These are phyloP conservation scores for Porphyrellus cyaneotinctus DNA, from an alignment of 768 basidiomycete genomes.

Conservation along the genomic window DNA sequence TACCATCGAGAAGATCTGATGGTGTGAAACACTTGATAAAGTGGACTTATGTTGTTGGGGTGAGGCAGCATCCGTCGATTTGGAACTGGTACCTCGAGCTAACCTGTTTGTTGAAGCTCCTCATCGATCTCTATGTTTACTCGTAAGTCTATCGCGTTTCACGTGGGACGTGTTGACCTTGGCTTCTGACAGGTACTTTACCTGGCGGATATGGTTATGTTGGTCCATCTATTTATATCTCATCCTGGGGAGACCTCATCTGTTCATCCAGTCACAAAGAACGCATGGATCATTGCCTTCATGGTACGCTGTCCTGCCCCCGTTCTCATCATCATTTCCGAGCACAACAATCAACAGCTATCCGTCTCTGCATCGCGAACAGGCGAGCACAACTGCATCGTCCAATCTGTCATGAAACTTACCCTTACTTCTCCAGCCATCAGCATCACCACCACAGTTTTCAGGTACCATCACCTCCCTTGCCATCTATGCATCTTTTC, in stretches of 20 bases:
- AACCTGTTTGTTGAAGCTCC: constrained; percentile 10
- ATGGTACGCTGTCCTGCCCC: constrained; percentile 13
- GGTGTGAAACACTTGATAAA: background rate
- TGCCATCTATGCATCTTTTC: background rate
- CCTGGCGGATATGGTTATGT: constrained; percentile 30
- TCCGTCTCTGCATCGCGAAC: constrained; percentile 20
- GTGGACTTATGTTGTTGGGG: constrained; percentile 23
- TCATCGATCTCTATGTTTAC: constrained; percentile 28
- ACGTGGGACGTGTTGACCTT: background rate
- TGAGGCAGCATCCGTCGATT: constrained; percentile 4
- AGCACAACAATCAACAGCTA: constrained; percentile 4
- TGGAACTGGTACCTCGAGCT: background rate
- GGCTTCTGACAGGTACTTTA: constrained; percentile 21
- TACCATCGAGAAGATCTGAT: background rate
- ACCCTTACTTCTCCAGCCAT: constrained; percentile 3
- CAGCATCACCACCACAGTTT: constrained; percentile 12
- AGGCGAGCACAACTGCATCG: constrained; percentile 1
- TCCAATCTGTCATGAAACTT: background rate
- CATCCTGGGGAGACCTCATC: constrained; percentile 2
- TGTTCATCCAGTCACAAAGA: constrained; percentile 12
- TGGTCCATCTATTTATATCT: background rate
- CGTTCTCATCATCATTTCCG: background rate
- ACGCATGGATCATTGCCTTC: constrained; percentile 11
- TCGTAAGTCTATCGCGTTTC: constrained; percentile 8
- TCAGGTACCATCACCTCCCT: constrained; percentile 12